Evolutionary conservation across 805 yeast species (phyloP), one percentile per base, ranked within the genome.

Genomic region (Wickerhamomyces strasburgensis): DNA sequence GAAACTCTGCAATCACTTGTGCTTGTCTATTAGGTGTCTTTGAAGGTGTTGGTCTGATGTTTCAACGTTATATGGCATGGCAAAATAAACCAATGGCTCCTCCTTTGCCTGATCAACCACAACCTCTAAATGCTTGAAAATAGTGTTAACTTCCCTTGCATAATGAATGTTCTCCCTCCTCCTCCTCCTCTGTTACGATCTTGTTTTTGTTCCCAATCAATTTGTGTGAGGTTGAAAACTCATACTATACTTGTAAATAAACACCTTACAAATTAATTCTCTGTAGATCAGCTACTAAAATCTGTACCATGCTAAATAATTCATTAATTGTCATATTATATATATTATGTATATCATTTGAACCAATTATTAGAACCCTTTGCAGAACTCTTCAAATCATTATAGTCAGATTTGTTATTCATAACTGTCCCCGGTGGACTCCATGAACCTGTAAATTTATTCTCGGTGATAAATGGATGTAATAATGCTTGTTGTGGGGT

Each of bases 41-140:
- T 54, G 98, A 93, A 69, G 98, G 98, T 73, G 97, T 87, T 35
- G 98, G 98, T 57, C 77, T 90, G 74, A 85, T 89, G 79, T 78
- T 90, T 74, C 94, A 84, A 63, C 79, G 97, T 68, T 77, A 79
- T 56, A 76, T 84, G 73, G 95, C 96, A 21, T 75, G 78, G 75
- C 81, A 78, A 44, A 88, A 85, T 58, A 78, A 79, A 51, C 87
- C 86, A 21, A 68, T 74, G 56, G 79, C 80, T 31, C 76, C 77
- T 47, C 78, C 78, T 25, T 52, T 72, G 36, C 79, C 80, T 33
- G 79, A 52, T 8, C 43, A 38, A 17, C 45, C 37, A n/a, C 47
- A 49, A 31, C 52, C 52, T 15, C 39, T 51, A 23, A 29, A 33
- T 29, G 48, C 48, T 37, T 44, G 17, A 40, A 15, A 15, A 11